Percentiles rank a stretch among this genome's conserved stretches.
Conservation (phyloP, 768 basidiomycete species). For the Neoboletus magnificus region DNA sequence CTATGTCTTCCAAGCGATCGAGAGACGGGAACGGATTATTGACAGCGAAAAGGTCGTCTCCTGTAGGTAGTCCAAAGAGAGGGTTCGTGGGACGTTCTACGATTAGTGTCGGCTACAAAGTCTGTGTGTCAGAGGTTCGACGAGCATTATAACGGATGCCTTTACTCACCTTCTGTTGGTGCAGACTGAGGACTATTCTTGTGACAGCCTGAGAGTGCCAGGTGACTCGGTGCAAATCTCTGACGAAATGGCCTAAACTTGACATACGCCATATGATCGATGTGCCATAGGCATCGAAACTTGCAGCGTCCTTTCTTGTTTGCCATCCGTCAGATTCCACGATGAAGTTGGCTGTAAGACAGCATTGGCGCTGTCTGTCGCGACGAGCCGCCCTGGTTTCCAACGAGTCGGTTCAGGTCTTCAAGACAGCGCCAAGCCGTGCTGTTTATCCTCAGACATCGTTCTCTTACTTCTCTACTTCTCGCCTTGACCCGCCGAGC, state of each 20-base stretch:
- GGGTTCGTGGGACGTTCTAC: not conserved
- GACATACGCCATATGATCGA: slow-evolving; percentile 6
- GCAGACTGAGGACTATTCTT: not conserved
- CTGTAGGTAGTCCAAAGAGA: not conserved
- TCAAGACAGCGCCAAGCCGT: slow-evolving; percentile 1
- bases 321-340: not conserved
- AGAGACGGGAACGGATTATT: not conserved
- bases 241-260: not conserved
- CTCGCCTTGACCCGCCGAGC: not conserved
- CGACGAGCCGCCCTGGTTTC: slow-evolving; percentile 9
- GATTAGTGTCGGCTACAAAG: not conserved
- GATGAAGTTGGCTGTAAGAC: slow-evolving; percentile 18
- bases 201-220: not conserved
- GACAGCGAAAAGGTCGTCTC: not conserved
- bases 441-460: not conserved
- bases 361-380: slow-evolving; percentile 12
- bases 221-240: not conserved
- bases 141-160: not conserved
- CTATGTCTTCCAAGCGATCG: not conserved
- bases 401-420: slow-evolving; percentile 11
- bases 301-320: not conserved
- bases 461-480: not conserved
- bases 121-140: not conserved
- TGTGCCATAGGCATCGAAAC: slow-evolving; percentile 6
- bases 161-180: not conserved